These are phyloP conservation scores for Xylaria telfairii DNA, from an alignment of 495 filamentous ascomycete genomes.

Conservation along the genomic window DNA sequence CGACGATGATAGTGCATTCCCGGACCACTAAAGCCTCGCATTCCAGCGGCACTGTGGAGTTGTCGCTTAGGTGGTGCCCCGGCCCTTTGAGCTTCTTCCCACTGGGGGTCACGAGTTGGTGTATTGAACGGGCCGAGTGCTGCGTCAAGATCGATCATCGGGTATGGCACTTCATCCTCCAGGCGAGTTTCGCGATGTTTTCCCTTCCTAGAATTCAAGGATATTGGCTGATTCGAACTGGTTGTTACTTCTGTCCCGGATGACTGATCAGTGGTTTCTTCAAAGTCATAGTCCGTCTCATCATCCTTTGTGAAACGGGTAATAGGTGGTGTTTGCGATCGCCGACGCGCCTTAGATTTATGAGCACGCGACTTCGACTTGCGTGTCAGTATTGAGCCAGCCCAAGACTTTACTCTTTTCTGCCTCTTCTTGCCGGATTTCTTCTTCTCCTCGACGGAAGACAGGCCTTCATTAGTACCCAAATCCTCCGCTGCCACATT, in stretches of 20 bases:
- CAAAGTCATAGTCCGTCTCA: constrained; percentile 29
- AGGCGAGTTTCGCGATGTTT: constrained; percentile 16
- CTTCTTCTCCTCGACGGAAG: constrained; percentile 50
- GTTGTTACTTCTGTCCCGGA: constrained; percentile 27
- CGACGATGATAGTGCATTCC: constrained; percentile 91
- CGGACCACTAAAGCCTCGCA: constrained; percentile 77
- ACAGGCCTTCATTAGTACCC: neutral
- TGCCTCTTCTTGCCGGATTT: constrained; percentile 64
- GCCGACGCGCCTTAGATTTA: constrained; percentile 46
- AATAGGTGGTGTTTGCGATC: constrained; percentile 50
- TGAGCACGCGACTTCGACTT: constrained; percentile 59
- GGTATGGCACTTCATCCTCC: constrained; percentile 69
- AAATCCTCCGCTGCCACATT: neutral
- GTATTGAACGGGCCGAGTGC: constrained; percentile 94
- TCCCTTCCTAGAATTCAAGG: neutral
- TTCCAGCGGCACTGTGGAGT: constrained; percentile 85
- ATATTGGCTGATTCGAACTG: neutral
- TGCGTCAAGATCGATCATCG: constrained; percentile 92
- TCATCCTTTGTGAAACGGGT: constrained; percentile 29
- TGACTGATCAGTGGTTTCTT: constrained; percentile 33
- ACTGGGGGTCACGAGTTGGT: constrained; percentile 64
- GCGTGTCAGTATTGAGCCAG: constrained; percentile 74
- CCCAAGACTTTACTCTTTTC: constrained; percentile 83
- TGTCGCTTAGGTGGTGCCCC: constrained; percentile 70
- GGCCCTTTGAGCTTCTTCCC: constrained; percentile 61